phyloP scores from a whole-genome alignment of 148 eudicot genomes.

The Rhododendron ferrugineum region DNA sequence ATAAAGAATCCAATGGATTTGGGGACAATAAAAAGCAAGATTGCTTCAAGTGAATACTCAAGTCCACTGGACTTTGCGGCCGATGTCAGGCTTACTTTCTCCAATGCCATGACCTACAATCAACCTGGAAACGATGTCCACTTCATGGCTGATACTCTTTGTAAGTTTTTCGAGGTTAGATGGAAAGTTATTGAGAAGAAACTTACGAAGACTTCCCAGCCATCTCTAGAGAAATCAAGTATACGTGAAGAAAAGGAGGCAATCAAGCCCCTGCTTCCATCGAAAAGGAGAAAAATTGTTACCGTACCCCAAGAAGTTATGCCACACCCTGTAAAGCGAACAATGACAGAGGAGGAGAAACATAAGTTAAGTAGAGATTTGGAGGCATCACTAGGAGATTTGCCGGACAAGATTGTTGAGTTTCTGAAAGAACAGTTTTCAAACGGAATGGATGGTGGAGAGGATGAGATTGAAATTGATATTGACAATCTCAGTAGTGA shows the following conservation, averaged over 20 bases:
- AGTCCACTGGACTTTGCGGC: conserved; percentile 64
- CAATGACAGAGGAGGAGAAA: conserved; percentile 56
- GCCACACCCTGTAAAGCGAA: conserved; percentile 28
- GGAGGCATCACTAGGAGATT: conserved; percentile 36
- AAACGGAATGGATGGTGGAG: conserved; percentile 33
- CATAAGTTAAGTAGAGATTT: conserved; percentile 41
- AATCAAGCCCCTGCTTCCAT: conserved; percentile 23
- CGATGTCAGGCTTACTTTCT: conserved; percentile 79
- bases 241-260: conserved; percentile 26
- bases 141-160: conserved; percentile 60
- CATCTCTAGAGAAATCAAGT: conserved; percentile 16
- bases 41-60: conserved; percentile 45
- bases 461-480: conserved; percentile 73
- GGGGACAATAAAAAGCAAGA: conserved; percentile 62
- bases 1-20: conserved; percentile 96
- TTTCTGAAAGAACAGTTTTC: conserved; percentile 43
- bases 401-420: conserved; percentile 49
- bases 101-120: conserved; percentile 88
- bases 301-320: conserved; percentile 17
- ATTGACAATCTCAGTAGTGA: conserved; percentile 49
- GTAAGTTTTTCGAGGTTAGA: conserved; percentile 62
- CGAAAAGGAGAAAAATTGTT: conserved; percentile 42
- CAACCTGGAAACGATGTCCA: conserved; percentile 84
- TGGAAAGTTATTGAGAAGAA: conserved; percentile 85
- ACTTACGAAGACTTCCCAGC: conserved; percentile 24